A percentile compares a stretch with the other conserved stretches of the same genome.
These are phyloP conservation scores for Styphnolobium japonicum DNA, from an alignment of 306 rosid species.

Conservation along the genomic window DNA sequence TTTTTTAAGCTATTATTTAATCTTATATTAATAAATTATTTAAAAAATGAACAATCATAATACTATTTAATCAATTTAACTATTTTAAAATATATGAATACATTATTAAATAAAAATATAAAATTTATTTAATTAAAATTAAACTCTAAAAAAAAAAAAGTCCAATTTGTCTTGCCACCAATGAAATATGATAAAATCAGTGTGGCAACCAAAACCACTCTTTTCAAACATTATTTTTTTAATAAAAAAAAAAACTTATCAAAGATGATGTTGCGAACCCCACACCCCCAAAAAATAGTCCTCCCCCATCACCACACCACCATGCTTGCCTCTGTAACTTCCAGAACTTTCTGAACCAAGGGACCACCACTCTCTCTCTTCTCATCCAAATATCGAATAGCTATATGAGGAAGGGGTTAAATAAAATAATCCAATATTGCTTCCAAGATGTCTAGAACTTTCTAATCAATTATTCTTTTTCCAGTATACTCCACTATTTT, in stretches of 20 bases:
- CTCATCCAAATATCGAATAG: not conserved
- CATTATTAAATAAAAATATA: too few relatives aligned
- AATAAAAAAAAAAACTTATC: too few relatives aligned
- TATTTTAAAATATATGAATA: too few relatives aligned
- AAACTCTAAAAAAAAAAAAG: too few relatives aligned
- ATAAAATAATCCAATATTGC: not conserved
- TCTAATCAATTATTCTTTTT: not conserved
- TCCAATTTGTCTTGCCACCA: not conserved
- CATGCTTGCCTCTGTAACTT: slow-evolving; percentile 24
- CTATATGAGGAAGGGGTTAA: slow-evolving; percentile 9
- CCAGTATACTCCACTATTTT: not conserved
- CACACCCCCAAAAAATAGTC: not conserved
- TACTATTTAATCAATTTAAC: too few relatives aligned
- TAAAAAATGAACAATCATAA: too few relatives aligned
- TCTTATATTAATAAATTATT: too few relatives aligned
- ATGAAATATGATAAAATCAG: not conserved
- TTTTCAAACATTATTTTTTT: too few relatives aligned
- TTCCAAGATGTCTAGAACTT: slow-evolving; percentile 39
- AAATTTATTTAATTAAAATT: too few relatives aligned
- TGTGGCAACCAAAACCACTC: not conserved
- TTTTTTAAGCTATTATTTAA: too few relatives aligned
- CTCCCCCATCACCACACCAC: not conserved
- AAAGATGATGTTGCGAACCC: slow-evolving; percentile 5
- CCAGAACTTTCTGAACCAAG: slow-evolving; percentile 49
- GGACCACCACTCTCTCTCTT: not conserved